Evolutionary conservation across 1,284 basidiomycete species (phyloP).

Genomic region (Irpex sp.): DNA sequence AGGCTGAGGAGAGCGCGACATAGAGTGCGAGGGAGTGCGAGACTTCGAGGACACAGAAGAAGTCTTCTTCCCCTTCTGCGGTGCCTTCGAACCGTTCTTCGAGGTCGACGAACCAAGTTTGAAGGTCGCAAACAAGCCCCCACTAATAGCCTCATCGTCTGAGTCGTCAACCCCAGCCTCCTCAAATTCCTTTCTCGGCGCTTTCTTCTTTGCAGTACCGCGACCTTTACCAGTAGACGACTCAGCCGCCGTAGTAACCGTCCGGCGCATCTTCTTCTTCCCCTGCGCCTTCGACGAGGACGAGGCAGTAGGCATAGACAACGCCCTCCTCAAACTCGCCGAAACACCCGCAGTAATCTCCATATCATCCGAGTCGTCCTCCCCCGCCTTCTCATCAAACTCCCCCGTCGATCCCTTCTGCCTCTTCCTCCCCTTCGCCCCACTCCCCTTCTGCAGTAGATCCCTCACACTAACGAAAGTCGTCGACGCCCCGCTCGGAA

Average conservation of each 20-base stretch:
- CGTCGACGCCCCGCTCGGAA: constrained; percentile 58
- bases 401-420: constrained; percentile 31
- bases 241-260: constrained; percentile 25
- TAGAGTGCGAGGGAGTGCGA: neutral
- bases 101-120: neutral
- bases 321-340: constrained; percentile 40
- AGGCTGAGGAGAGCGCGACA: neutral
- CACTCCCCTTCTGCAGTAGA: constrained; percentile 45
- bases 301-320: constrained; percentile 36
- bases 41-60: neutral
- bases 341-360: constrained; percentile 52
- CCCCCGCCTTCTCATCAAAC: constrained; percentile 38
- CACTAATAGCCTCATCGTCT: constrained; percentile 43
- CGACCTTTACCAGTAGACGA: constrained; percentile 26
- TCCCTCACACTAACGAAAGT: constrained; percentile 64
- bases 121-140: constrained; percentile 7
- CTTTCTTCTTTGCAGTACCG: constrained; percentile 29
- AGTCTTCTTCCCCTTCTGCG: neutral
- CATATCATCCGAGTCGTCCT: constrained; percentile 59
- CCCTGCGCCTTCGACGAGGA: constrained; percentile 8
- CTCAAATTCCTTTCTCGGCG: constrained; percentile 26
- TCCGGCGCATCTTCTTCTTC: constrained; percentile 36
- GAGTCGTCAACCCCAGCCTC: constrained; percentile 47
- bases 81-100: neutral
- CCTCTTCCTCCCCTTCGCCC: constrained; percentile 30